Conservation (phyloP, 495 filamentous ascomycete genomes). For the Trichoderma gamsii region DNA sequence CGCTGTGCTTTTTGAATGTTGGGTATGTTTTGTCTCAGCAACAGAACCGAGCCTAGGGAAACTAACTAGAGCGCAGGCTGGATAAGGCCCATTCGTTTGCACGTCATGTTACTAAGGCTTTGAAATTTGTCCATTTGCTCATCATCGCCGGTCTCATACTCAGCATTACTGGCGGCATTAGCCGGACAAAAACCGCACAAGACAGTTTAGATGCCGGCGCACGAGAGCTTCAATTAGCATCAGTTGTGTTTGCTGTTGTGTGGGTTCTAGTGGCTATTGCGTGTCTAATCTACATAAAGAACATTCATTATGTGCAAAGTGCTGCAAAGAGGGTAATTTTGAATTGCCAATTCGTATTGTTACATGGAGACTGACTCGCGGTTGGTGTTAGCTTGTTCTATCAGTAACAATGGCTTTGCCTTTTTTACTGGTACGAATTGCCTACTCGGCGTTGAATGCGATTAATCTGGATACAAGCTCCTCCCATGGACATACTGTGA, state of each 20-base stretch:
- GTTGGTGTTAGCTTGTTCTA: not conserved
- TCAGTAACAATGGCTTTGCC: not conserved
- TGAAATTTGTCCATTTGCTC: not conserved
- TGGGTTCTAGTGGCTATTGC: not conserved
- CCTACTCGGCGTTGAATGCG: conserved; percentile 3
- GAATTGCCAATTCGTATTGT: not conserved
- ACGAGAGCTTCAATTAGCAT: conserved; percentile 3
- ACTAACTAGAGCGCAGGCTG: not conserved
- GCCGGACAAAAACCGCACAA: not conserved
- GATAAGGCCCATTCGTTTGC: not conserved
- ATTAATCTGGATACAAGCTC: not conserved
- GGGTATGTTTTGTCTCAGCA: not conserved
- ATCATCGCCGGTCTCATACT: conserved; percentile 2
- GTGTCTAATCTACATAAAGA: not conserved
- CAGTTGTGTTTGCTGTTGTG: not conserved
- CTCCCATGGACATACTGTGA: not conserved
- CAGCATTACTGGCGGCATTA: not conserved
- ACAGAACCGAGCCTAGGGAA: no score
- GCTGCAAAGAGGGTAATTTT: not conserved
- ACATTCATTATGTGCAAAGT: not conserved
- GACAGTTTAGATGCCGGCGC: not conserved
- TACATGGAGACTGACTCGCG: not conserved
- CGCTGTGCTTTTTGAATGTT: not conserved
- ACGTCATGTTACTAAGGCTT: not conserved
- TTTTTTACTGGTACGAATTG: not conserved